Base-by-base conservation (phyloP, 768 basidiomycete species). In the Mycena rosella region DNA sequence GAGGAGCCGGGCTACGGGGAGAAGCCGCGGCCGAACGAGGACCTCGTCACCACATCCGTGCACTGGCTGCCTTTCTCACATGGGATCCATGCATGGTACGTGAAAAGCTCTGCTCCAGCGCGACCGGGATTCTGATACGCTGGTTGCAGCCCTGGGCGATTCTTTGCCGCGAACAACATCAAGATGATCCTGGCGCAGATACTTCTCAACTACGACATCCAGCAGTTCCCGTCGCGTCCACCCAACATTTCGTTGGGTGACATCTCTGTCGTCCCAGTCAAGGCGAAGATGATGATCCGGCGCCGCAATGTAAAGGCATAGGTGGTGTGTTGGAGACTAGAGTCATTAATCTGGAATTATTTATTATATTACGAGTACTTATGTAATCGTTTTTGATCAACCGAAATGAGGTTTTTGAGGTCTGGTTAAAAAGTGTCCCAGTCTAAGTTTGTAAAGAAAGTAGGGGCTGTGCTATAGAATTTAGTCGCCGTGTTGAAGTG, bases 121-220 rank as follows among this genome's bases (percentile, higher is more conserved):
- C 17, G 40, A 53, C 38, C 14, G 26, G 24, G 44, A 14, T 34
- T 7, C 26, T 17, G 29, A 51, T 8, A 24, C 6, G 49, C 6
- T 27, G 24, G 30, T 27, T 42, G 30, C 26, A 72, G 71, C 62
- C 65, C 71, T 11, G 71, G 71, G 7, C 53, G 71, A 14, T 69
- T 72, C 60, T 72, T 72, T 22, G 71, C 68, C 1, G 64, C 68
- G 3, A 66, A 66, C 51, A 65, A 63, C 56, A 59, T 72, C 49
- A 72, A 72, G 54, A 38, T 67, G 22, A 63, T 72, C 27, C 54
- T 72, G 20, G 68, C 65, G 13, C 68, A 72, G 20, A 7, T 72
- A 2, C 36, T 72, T 9, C 42, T 72, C 40, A 63, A 72, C 56
- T 72, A 72, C 58, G 71, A 72, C 30, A 56, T 72, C 36, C 52